These are phyloP conservation scores for Chytridium lagenaria DNA, from an alignment of 371 early-diverging fungal species.

Conservation along the genomic window DNA sequence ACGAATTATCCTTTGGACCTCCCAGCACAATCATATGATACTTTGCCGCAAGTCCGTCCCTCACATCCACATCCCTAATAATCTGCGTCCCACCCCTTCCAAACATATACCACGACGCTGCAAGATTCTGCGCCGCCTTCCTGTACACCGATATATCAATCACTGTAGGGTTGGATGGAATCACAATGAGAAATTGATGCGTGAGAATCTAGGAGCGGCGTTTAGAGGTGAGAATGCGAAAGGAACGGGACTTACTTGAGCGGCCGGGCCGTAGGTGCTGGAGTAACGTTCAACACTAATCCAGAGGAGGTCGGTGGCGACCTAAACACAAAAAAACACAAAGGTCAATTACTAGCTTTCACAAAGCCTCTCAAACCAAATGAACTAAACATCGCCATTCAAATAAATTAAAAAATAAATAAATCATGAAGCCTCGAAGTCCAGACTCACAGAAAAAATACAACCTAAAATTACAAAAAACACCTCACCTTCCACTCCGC, in stretches of 20 bases:
- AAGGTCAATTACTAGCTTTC: too few species aligned
- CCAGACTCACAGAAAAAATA: slow-evolving; percentile 15
- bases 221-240: background rate
- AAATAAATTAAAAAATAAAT: too few species aligned
- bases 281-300: slow-evolving; percentile 55
- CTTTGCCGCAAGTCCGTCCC: slow-evolving; percentile 51
- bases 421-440: slow-evolving; percentile 23
- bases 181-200: slow-evolving; percentile 56
- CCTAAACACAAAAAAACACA: too few species aligned
- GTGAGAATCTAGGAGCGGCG: slow-evolving; percentile 34
- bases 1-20: slow-evolving; percentile 53
- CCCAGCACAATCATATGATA: slow-evolving; percentile 59
- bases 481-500: slow-evolving; percentile 38
- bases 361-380: too few species aligned
- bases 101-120: slow-evolving; percentile 68
- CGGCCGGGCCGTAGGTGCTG: slow-evolving; percentile 69
- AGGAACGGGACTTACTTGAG: slow-evolving; percentile 42
- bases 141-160: slow-evolving; percentile 30
- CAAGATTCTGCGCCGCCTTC: slow-evolving; percentile 61
- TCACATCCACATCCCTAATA: slow-evolving; percentile 56
- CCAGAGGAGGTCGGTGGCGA: slow-evolving; percentile 53
- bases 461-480: background rate
- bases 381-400: too few species aligned
- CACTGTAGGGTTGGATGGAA: slow-evolving; percentile 45
- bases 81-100: slow-evolving; percentile 65